Conservation (phyloP, 768 basidiomycete species). For the Macrolepiota dolichaula region DNA sequence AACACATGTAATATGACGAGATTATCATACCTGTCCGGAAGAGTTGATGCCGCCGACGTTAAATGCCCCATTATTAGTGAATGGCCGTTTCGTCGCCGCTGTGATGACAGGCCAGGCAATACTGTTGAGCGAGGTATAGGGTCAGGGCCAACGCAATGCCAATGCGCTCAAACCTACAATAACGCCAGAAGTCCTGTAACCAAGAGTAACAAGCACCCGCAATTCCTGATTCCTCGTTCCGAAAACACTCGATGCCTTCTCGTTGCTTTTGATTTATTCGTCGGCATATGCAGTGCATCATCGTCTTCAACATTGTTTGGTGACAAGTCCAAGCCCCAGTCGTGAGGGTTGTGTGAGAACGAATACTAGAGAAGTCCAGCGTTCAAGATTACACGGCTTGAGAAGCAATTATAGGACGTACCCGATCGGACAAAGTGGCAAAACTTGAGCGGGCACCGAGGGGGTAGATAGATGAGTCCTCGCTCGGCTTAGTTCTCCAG, state of each 20-base stretch:
- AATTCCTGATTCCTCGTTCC: conserved; percentile 64
- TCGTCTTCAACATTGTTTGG: conserved; percentile 40
- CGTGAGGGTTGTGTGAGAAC: conserved; percentile 49
- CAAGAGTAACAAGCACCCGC: conserved; percentile 49
- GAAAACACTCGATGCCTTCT: conserved; percentile 48
- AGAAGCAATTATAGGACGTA: conserved; percentile 9
- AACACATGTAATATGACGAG: background rate
- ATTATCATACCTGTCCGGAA: conserved; percentile 48
- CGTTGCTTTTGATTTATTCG: conserved; percentile 27
- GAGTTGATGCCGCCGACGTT: conserved; percentile 57
- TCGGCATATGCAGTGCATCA: conserved; percentile 29
- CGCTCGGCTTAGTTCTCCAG: conserved; percentile 18
- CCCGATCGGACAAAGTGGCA: conserved; percentile 23
- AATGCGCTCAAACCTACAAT: conserved; percentile 48
- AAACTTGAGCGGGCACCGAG: conserved; percentile 27
- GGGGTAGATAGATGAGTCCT: conserved; percentile 30
- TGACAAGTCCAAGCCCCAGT: conserved; percentile 52
- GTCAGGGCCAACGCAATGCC: background rate
- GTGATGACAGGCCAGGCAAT: conserved; percentile 36
- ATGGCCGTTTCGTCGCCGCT: conserved; percentile 19
- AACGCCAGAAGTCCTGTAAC: conserved; percentile 42
- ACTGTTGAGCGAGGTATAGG: conserved; percentile 15
- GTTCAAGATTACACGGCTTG: background rate
- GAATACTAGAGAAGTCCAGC: conserved; percentile 34
- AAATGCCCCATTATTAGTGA: conserved; percentile 28